phyloP scores from a whole-genome alignment of 805 yeast genomes.

The Metschnikowia picachoensis region DNA sequence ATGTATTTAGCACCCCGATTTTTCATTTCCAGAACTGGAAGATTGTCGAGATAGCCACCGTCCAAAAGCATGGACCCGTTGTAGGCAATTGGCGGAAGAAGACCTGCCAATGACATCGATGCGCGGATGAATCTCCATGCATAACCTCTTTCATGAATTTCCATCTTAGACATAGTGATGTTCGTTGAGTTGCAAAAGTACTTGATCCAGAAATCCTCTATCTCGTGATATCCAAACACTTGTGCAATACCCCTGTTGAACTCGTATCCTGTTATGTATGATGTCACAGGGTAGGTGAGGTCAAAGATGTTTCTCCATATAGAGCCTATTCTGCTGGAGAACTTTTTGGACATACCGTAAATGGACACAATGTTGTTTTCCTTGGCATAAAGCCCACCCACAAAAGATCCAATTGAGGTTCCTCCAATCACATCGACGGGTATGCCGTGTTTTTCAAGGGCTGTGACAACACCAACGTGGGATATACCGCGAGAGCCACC shows the following conservation, averaged over 20 bases:
- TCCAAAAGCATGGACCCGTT: conserved; percentile 91
- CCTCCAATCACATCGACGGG: conserved; percentile 96
- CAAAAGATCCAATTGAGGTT: conserved; percentile 92
- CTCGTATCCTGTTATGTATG: conserved; percentile 96
- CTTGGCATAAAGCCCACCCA: conserved; percentile 91
- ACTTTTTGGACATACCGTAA: conserved; percentile 84
- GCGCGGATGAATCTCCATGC: conserved; percentile 96
- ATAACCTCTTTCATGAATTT: conserved; percentile 85
- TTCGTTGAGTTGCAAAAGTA: conserved; percentile 91
- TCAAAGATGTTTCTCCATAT: conserved; percentile 83
- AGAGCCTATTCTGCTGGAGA: conserved; percentile 76
- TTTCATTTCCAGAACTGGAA: conserved; percentile 91
- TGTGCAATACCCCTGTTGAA: conserved; percentile 98
- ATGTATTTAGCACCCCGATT: conserved; percentile 80
- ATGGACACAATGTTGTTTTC: conserved; percentile 90
- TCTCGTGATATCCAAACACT: conserved; percentile 83
- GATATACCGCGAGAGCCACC: conserved; percentile 97
- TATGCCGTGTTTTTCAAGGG: conserved; percentile 85
- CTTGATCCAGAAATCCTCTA: conserved; percentile 93
- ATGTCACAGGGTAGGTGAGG: conserved; percentile 87
- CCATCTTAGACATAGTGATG: conserved; percentile 93
- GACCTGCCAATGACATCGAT: conserved; percentile 93
- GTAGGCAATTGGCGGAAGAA: conserved; percentile 83
- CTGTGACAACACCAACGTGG: conserved; percentile 87
- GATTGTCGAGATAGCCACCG: conserved; percentile 93